Base-by-base conservation (phyloP, 305 asterid species). In the Euphrasia arctica region DNA sequence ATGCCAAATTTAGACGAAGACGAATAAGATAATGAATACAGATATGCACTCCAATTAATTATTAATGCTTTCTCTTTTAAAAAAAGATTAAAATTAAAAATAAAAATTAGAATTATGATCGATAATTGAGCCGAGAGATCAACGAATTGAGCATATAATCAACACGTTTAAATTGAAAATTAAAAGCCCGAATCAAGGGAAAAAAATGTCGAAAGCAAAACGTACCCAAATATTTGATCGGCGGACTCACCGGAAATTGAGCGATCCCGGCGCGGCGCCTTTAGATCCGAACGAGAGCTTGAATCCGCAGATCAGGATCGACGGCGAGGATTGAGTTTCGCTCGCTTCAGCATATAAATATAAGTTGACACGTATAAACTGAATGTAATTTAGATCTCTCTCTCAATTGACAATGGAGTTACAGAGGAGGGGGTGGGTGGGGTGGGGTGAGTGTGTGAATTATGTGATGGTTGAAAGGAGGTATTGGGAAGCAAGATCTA, bases 261-360 rank as follows among this genome's bases (percentile, higher is more conserved):
- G 60, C 55, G 80, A 80, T 76, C 78, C 62, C 29, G 64, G 55
- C 27, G 57, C 48, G 68, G 60, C 12, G 62, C 72, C 60, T 69
- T 78, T 74, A 74, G 78, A 80, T 80, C 85, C 78, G 69, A 54
- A 0, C 49, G 61, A n/a, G 73, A 71, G 42, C 31, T 36, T 47
- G 64, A 63, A 60, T 70, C 71, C 39, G 74, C 66, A 50, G 50
- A 76, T 65, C 68, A 49, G 70, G 55, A 61, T 39, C 64, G 75
- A 32, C 78, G 72, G 74, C 70, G 75, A 61, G 36, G 79, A 68
- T 14, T 47, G 65, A 70, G 69, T 66, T 70, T 36, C 14, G 45
- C 13, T 56, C 5, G 63, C 61, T 6, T 61, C 52, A 50, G 58
- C 50, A 43, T 27, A 29, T 29, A n/a, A n/a, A n/a, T n/a, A 29